Evolutionary conservation across 2,329 filamentous ascomycete genomes (phyloP), one percentile per base, ranked within the genome.

Genomic region (Aphanoascus verrucosus): DNA sequence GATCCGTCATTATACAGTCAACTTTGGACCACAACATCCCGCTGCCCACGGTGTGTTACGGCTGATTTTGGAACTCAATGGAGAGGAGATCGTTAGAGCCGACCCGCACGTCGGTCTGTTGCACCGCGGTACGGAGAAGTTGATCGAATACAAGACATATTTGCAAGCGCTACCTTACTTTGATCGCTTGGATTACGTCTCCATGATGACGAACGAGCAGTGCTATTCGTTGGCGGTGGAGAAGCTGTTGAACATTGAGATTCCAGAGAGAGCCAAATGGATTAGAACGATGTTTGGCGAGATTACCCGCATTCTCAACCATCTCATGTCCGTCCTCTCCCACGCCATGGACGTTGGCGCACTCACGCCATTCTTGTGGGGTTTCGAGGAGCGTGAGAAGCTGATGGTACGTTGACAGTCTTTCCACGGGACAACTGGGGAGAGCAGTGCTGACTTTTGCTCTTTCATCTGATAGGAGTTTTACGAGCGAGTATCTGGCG

Each of bases 151-250:
- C 81, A 96, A 95, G 80, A 95, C 91, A 63, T 98, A 98, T 69
- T 81, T 97, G 67, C 93, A 98, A 78, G 93, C 93, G 55, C 78
- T 98, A 67, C 93, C 93, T 54, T 98, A 98, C 78, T 98, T 98
- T 70, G 93, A 98, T 75, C 88, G 93, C 63, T 79, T 98, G 71
- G 93, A 98, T 74, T 98, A 98, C 72, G 90, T 96, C 63, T 96
- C 89, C 65, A 98, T 98, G 94, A 98, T 98, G 93, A 98, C 93
- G 66, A 98, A 98, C 73, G 93, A 98, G 79, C 93, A 98, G 75
- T 95, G 89, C 68, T 98, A 88, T 73, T 83, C 89, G 37, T 80
- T 98, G 61, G 93, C 89, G 17, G 91, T 97, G 53, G 93, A 98
- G 80, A 98, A 98, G 79, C 80, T 98, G 57, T 78, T 98, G 65